phyloP scores from a whole-genome alignment of 768 basidiomycete genomes.

The Mycena metata region DNA sequence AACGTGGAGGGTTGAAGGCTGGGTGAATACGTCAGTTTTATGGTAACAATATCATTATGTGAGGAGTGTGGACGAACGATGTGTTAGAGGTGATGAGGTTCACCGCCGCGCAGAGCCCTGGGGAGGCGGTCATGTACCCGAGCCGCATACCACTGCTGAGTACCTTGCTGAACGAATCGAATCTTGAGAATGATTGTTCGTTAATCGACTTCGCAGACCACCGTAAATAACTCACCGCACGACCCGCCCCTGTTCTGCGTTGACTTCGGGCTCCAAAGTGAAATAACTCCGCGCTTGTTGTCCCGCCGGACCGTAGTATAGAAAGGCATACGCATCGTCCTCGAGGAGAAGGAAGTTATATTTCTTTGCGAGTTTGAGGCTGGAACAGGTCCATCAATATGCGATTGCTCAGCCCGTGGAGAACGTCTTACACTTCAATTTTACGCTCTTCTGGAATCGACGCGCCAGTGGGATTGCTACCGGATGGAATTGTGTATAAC shows the following conservation, averaged over 20 bases:
- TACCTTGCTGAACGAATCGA: conserved; percentile 81
- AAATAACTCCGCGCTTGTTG: conserved; percentile 46
- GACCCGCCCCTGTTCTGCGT: conserved; percentile 65
- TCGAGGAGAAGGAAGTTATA: conserved; percentile 69
- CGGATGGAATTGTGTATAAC: conserved; percentile 73
- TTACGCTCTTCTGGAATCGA: conserved; percentile 37
- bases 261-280: conserved; percentile 48
- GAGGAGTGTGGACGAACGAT: conserved; percentile 44
- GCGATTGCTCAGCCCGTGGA: no score
- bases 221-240: conserved; percentile 50
- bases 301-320: conserved; percentile 37
- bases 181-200: conserved; percentile 51
- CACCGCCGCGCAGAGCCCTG: conserved; percentile 63
- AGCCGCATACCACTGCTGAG: conserved; percentile 70
- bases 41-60: no score
- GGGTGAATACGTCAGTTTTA: conserved; percentile 26
- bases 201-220: background rate
- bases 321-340: conserved; percentile 45
- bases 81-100: conserved; percentile 60
- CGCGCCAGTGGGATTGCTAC: conserved; percentile 51
- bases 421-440: conserved; percentile 25
- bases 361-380: conserved; percentile 69
- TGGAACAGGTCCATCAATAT: conserved; percentile 24
- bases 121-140: conserved; percentile 75
- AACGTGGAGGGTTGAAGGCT: conserved; percentile 65